Base-by-base conservation (phyloP, 176 grass and related monocot genomes). In the Musa schizocarpa region DNA sequence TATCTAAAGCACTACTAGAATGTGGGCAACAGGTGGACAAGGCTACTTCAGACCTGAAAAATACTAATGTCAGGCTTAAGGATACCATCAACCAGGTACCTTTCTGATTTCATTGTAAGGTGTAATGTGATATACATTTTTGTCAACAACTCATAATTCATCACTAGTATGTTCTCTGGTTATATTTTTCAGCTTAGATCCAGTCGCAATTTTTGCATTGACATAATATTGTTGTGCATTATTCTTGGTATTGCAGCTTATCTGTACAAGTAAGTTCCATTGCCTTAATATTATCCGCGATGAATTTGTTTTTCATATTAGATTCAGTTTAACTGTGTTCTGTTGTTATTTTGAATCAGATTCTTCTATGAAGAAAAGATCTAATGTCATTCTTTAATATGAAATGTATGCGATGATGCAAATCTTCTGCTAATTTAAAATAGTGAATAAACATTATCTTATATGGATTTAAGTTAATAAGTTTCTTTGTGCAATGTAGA, bases 241-340 rank as follows among this genome's bases (percentile, higher is more conserved):
- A 89, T 99, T 92, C 84, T 99, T 70, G 82, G 88, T n/a, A 91
- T 94, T 82, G 88, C 86, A 71, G 87, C 82, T 63, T 94, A 89
- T 71, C 86, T 99, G 59, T 99, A 94, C 61, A 91, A 91, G 90
- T 87, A 90, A 93, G 90, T 69, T 0, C 75, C 12, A 73, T 16
- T 79, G 9, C 53, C 72, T 73, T 27, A 51, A 21, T 21, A 16
- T 50, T 70, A n/a, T 14, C 43, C 3, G 20, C 8, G 13, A 29
- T 11, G 29, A 67, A 27, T 34, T 68, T 12, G 13, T 19, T 69
- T 7, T 49, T 43, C 2, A 19, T 69, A 50, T 19, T 19, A 9
- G 25, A 21, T 13, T 29, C 65, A 9, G 27, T 68, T 68, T 0
- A 14, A 50, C 17, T 50, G 21, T 50, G n/a, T 70, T 20, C 17